phyloP scores from a whole-genome alignment of 2,329 filamentous ascomycete genomes.

The Triangularia verruculosa region DNA sequence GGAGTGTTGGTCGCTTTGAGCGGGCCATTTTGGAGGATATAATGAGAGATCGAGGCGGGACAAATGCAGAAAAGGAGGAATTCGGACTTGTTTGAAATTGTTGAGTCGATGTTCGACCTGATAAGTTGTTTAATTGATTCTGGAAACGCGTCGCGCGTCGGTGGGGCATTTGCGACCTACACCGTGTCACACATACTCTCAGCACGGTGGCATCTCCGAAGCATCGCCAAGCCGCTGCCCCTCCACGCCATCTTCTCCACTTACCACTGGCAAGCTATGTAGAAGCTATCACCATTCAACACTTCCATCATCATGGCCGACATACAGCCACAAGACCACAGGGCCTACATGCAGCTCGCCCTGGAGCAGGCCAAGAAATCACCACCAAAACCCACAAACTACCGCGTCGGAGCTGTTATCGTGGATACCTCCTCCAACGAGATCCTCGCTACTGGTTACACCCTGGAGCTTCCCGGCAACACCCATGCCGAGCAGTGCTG shows the following conservation, averaged over 20 bases:
- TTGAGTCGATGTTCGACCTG: not conserved
- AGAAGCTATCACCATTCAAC: not conserved
- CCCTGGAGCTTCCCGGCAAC: constrained; percentile 85
- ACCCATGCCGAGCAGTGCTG: constrained; percentile 96
- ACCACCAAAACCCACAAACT: constrained; percentile 85
- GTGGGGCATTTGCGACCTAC: not conserved
- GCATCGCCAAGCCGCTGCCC: not conserved
- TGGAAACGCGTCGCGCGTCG: constrained; percentile 3
- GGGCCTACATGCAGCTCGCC: constrained; percentile 62
- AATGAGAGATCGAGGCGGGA: constrained; percentile 7
- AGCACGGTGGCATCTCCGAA: not conserved
- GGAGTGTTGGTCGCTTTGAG: constrained; percentile 37
- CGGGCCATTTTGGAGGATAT: constrained; percentile 9
- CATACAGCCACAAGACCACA: constrained; percentile 42
- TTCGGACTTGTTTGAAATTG: not conserved
- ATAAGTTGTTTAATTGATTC: constrained; percentile 5
- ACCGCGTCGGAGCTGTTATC: constrained; percentile 89
- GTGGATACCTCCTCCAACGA: constrained; percentile 55
- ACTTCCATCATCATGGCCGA: constrained; percentile 16
- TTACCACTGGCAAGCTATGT: not conserved
- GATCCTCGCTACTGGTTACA: constrained; percentile 80
- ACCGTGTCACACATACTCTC: not conserved
- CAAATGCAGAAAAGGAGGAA: not conserved
- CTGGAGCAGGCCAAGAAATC: constrained; percentile 75
- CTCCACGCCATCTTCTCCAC: not conserved